Percentiles rank a stretch among this genome's conserved stretches.
Conservation (phyloP, 75 land plant species). For the Cupressus sempervirens region DNA sequence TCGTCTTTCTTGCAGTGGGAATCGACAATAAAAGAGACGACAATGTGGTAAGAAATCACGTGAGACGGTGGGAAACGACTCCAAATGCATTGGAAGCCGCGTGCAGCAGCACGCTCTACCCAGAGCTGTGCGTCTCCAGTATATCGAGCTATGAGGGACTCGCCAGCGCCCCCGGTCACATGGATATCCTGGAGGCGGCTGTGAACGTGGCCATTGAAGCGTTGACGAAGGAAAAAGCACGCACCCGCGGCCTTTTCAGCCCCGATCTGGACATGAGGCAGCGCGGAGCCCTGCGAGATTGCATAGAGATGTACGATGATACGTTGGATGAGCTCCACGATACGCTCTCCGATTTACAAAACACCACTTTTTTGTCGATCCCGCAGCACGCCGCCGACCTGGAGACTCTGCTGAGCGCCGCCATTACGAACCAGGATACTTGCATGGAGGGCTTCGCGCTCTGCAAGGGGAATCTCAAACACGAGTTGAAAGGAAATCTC, state of each 20-base stretch:
- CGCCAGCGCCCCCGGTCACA: not conserved
- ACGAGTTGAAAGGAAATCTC: not conserved
- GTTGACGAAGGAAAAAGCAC: conserved; percentile 5
- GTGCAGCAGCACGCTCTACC: conserved; percentile 7
- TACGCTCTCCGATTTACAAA: conserved; percentile 20
- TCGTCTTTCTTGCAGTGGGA: not conserved
- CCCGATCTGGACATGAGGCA: conserved; percentile 13
- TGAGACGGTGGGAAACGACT: not conserved
- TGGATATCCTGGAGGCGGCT: conserved; percentile 30
- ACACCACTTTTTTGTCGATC: not conserved
- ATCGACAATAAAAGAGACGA: not conserved
- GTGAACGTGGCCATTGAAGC: conserved; percentile 24
- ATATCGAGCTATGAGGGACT: not conserved
- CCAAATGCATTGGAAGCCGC: not conserved
- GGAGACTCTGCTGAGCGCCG: conserved; percentile 35
- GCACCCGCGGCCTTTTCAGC: conserved; percentile 22
- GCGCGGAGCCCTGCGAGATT: conserved; percentile 40
- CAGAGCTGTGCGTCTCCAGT: not conserved
- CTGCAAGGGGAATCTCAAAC: not conserved
- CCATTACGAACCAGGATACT: conserved; percentile 66
- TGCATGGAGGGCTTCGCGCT: conserved; percentile 53
- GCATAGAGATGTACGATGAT: conserved; percentile 41
- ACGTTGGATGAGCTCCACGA: conserved; percentile 32
- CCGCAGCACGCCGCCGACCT: not conserved
- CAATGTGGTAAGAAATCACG: not conserved